Percentiles rank a stretch among this genome's conserved stretches.
Conservation (phyloP, 108 stramenopile species). For the Hondaea fermentalgiana region DNA sequence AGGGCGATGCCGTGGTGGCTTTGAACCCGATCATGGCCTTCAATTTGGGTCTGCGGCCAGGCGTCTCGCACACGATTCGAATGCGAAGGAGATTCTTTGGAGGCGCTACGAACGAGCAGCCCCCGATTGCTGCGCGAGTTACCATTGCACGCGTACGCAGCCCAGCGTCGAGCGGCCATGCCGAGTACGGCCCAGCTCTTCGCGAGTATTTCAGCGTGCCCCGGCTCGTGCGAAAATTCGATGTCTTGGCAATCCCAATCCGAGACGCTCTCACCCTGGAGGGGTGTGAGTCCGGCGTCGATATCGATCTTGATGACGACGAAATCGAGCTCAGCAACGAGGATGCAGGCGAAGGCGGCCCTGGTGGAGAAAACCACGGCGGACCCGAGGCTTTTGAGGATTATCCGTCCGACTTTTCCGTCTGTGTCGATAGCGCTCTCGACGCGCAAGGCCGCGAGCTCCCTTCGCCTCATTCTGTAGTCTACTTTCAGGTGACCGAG, state of each 20-base stretch:
- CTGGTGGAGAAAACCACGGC: background rate
- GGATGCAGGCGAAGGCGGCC: background rate
- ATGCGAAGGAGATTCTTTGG: background rate
- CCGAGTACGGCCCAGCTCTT: constrained; percentile 7
- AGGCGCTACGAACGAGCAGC: background rate
- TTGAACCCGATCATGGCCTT: background rate
- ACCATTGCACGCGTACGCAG: constrained; percentile 11
- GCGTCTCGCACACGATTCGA: background rate
- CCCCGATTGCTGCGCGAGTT: background rate
- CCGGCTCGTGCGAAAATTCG: background rate
- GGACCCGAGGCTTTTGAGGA: background rate
- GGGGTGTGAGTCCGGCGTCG: background rate
- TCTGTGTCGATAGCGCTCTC: background rate
- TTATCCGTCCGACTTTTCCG: background rate
- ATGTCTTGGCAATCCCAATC: background rate
- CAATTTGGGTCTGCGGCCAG: background rate
- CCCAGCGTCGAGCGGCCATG: background rate
- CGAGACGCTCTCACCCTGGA: background rate
- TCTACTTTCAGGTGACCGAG: constrained; percentile 3
- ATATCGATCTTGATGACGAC: background rate
- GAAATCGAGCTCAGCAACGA: background rate
- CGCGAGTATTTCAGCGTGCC: background rate
- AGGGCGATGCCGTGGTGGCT: background rate
- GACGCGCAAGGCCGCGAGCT: background rate
- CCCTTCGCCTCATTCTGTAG: background rate